Conservation (phyloP, 768 basidiomycete species). For the Amanita muscaria region DNA sequence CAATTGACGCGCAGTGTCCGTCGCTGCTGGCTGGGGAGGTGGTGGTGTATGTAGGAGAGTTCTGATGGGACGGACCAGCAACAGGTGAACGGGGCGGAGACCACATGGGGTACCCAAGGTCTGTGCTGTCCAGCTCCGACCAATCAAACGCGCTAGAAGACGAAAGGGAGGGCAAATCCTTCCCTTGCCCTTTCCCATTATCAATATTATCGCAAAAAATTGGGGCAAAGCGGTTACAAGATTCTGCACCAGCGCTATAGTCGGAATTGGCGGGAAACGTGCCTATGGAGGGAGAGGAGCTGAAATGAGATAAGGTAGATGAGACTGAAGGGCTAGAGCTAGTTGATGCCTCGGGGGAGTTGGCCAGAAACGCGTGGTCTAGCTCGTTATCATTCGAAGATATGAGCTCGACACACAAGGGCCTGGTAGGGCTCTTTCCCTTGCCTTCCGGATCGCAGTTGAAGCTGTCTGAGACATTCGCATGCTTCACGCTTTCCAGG, state of each 20-base stretch:
- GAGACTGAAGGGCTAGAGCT: slow-evolving; percentile 11
- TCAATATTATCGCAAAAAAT: slow-evolving; percentile 9
- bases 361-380: neutral
- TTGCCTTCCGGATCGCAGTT: too few species aligned
- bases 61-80: slow-evolving; percentile 29
- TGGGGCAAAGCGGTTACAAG: slow-evolving; percentile 8
- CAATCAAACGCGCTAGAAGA: slow-evolving; percentile 59
- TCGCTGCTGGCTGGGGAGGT: slow-evolving; percentile 8
- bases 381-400: neutral
- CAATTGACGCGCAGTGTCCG: neutral
- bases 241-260: neutral
- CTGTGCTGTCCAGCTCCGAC: slow-evolving; percentile 38
- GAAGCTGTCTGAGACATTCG: slow-evolving; percentile 13
- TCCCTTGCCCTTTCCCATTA: slow-evolving; percentile 49
- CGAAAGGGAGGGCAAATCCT: slow-evolving; percentile 51
- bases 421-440: slow-evolving; percentile 48
- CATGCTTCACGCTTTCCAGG: too few species aligned
- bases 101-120: slow-evolving; percentile 31
- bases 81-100: slow-evolving; percentile 20
- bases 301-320: slow-evolving; percentile 15
- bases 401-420: slow-evolving; percentile 33
- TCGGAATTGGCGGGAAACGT: neutral
- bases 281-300: slow-evolving; percentile 16
- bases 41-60: slow-evolving; percentile 15
- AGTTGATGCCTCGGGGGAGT: slow-evolving; percentile 10